Base-by-base conservation (phyloP, 495 filamentous ascomycete genomes). In the Mycothermus thermophilus region DNA sequence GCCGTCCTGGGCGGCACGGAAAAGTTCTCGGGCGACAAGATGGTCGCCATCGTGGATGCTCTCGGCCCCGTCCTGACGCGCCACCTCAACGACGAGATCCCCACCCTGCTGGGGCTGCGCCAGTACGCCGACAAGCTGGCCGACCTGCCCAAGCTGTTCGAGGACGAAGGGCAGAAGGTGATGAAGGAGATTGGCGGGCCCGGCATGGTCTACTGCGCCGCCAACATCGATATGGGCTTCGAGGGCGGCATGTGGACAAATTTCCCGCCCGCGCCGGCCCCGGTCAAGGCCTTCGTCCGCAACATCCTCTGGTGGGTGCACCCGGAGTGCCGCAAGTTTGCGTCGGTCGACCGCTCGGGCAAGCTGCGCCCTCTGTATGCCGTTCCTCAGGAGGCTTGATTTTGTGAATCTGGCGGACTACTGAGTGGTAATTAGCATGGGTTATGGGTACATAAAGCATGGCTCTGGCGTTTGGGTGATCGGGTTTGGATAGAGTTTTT, bases 1-100 rank as follows among this genome's bases (percentile, higher is more conserved):
- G 23, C 42, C 37, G 37, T 55, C 8, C 3, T 37, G 13, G 36
- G 32, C 17, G 41, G 51, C 13, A 38, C 46, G 23, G 27, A 52
- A 5, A 32, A 46, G 37, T 53, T 59, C 40, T 48, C 57, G 11
- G 59, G 61, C 11, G 29, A 38, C 25, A 47, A 43, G 33, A 37
- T 67, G 6, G 43, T 49, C 17, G 47, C 27, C n/a, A 35, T 69
- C 19, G 52, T 69, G 28, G 60, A 71, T 27, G 40, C 3, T 5
- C 69, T 71, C 39, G 60, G 55, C 6, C 26, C 36, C 3, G 25
- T 40, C 6, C 37, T 71, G 19, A 40, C 32, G 24, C 29, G 43
- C 27, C 65, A 71, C 43, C 45, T 71, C 8, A 30, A 37, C 8
- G 63, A 67, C 15, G 65, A 69, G 45, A 62, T 65, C 18, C 48